Evolutionary conservation across 2,329 filamentous ascomycete genomes (phyloP).

Genomic region (Xylariaceae sp.): DNA sequence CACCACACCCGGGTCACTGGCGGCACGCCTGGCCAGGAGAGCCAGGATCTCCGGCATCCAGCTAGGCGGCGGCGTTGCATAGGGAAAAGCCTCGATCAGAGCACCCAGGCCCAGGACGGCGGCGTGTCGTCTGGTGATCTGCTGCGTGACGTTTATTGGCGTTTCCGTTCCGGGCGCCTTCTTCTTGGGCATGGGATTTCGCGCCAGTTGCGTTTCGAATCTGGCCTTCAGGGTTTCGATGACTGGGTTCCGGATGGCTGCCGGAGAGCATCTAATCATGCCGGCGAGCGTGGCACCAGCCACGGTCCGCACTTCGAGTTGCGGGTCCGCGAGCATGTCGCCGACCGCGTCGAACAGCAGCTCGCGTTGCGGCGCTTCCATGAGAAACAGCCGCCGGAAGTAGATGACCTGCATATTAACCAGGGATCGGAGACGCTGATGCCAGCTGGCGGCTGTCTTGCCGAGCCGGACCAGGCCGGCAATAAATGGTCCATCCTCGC

Average conservation of each 20-base stretch:
- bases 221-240: constrained; percentile 68
- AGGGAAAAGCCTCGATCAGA: constrained; percentile 91
- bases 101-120: constrained; percentile 87
- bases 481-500: constrained; percentile 80
- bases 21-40: constrained; percentile 74
- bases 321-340: constrained; percentile 83
- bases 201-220: constrained; percentile 69
- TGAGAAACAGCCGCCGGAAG: constrained; percentile 90
- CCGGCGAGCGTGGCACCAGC: constrained; percentile 90
- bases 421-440: constrained; percentile 86
- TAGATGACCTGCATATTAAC: constrained; percentile 99
- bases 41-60: constrained; percentile 95
- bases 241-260: constrained; percentile 67
- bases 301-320: constrained; percentile 89
- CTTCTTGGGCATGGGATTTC: constrained; percentile 80
- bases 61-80: constrained; percentile 79
- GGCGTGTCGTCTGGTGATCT: constrained; percentile 77
- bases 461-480: constrained; percentile 82
- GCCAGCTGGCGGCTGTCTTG: constrained; percentile 78
- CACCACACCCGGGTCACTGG: constrained; percentile 82
- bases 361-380: constrained; percentile 65
- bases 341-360: constrained; percentile 87
- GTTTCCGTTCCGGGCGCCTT: constrained; percentile 60
- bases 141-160: constrained; percentile 61
- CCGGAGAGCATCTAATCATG: constrained; percentile 94